A percentile compares a stretch with the other conserved stretches of the same genome.
Conservation (phyloP, 2,329 filamentous ascomycete genomes). For the Xylaria sp. region DNA sequence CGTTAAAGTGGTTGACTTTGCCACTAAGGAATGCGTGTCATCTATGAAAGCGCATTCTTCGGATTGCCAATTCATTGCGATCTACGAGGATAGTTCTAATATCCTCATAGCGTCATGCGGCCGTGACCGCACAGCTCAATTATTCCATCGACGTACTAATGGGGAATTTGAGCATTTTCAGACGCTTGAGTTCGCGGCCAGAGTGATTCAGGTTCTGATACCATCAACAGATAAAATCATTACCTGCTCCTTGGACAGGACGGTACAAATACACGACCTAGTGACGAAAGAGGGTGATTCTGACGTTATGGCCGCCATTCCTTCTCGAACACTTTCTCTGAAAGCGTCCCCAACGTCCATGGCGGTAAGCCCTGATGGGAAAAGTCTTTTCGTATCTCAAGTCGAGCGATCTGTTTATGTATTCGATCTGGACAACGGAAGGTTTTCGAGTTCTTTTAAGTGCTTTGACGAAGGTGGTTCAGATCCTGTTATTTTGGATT, state of each 20-base stretch:
- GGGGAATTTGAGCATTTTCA: slow-evolving; percentile 79
- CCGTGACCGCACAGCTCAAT: slow-evolving; percentile 87
- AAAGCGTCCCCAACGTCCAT: slow-evolving; percentile 90
- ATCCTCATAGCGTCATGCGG: slow-evolving; percentile 81
- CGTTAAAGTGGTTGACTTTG: slow-evolving; percentile 70
- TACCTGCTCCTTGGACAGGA: slow-evolving; percentile 88
- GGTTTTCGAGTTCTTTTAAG: slow-evolving; percentile 76
- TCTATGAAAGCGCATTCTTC: slow-evolving; percentile 85
- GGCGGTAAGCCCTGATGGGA: slow-evolving; percentile 67
- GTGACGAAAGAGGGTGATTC: slow-evolving; percentile 70
- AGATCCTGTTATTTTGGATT: slow-evolving; percentile 84
- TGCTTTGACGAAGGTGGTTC: slow-evolving; percentile 78
- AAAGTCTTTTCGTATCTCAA: slow-evolving; percentile 63
- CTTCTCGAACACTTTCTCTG: slow-evolving; percentile 76
- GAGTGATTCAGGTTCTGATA: slow-evolving; percentile 75
- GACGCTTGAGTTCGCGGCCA: slow-evolving; percentile 90
- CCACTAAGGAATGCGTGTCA: slow-evolving; percentile 65
- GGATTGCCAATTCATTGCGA: slow-evolving; percentile 81
- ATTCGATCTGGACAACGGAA: slow-evolving; percentile 70
- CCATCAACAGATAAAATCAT: slow-evolving; percentile 78
- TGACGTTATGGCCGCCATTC: slow-evolving; percentile 75
- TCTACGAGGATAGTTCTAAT: slow-evolving; percentile 66
- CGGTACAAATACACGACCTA: slow-evolving; percentile 80
- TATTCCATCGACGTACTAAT: slow-evolving; percentile 70
- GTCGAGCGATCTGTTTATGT: slow-evolving; percentile 65